Conservation (phyloP, 345 rosid species). For the Streptanthus diversifolius region DNA sequence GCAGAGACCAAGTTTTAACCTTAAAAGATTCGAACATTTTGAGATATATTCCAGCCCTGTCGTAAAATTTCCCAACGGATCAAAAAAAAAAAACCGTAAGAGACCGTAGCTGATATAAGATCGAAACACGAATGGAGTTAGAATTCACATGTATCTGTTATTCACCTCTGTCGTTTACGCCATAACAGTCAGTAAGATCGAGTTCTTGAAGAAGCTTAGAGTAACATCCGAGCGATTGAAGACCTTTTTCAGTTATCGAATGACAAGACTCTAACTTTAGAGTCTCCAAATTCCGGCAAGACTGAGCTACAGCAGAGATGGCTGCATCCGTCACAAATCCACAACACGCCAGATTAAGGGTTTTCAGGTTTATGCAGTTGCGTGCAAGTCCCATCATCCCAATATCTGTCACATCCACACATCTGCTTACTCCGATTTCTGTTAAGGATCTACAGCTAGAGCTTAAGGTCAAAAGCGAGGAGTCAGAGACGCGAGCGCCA, state of each 20-base stretch:
- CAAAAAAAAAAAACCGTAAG: background rate
- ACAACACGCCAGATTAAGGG: slow-evolving; percentile 68
- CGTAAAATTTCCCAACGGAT: background rate
- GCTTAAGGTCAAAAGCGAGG: slow-evolving; percentile 45
- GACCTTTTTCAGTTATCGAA: slow-evolving; percentile 77
- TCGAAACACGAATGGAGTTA: background rate
- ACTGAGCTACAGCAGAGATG: slow-evolving; percentile 61
- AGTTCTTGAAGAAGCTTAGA: slow-evolving; percentile 65
- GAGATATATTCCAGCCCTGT: slow-evolving; percentile 78
- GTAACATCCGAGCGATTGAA: slow-evolving; percentile 56
- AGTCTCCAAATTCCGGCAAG: slow-evolving; percentile 61
- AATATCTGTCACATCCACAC: slow-evolving; percentile 52
- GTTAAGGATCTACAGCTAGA: slow-evolving; percentile 51
- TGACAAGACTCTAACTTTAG: slow-evolving; percentile 79
- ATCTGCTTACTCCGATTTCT: slow-evolving; percentile 78
- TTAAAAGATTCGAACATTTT: slow-evolving; percentile 54
- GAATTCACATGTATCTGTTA: background rate
- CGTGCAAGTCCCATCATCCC: slow-evolving; percentile 61
- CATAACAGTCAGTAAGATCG: slow-evolving; percentile 82
- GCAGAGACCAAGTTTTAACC: slow-evolving; percentile 81
- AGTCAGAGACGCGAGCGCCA: slow-evolving; percentile 60
- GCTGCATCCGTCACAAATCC: slow-evolving; percentile 64
- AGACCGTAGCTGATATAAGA: background rate
- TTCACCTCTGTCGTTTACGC: slow-evolving; percentile 70
- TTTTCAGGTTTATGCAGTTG: slow-evolving; percentile 56